Conservation (phyloP, 768 basidiomycete species). For the Coprinopsis sp. region DNA sequence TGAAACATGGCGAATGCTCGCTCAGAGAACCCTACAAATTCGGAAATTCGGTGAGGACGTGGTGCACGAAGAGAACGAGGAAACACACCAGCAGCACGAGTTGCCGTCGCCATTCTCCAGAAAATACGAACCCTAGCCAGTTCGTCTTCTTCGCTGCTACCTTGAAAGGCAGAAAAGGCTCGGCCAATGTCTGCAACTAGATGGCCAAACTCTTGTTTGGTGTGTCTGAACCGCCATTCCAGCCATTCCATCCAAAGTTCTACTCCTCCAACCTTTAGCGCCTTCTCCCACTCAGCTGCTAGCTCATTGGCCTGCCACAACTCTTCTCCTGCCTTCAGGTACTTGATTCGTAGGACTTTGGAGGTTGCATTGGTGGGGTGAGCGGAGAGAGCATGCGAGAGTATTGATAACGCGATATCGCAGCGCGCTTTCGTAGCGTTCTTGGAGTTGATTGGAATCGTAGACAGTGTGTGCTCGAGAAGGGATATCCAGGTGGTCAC, state of each 20-base stretch:
- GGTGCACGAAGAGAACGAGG: neutral
- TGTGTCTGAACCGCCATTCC: constrained; percentile 62
- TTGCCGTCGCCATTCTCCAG: constrained; percentile 63
- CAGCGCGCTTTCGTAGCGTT: constrained; percentile 64
- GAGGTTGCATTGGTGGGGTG: constrained; percentile 50
- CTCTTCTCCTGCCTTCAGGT: constrained; percentile 70
- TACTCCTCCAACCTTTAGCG: constrained; percentile 46
- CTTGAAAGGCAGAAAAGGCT: constrained; percentile 28
- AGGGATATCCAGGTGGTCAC: constrained; percentile 59
- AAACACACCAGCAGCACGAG: constrained; percentile 60
- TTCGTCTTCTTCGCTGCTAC: constrained; percentile 37
- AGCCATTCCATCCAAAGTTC: constrained; percentile 79
- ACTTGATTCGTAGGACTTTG: constrained; percentile 49
- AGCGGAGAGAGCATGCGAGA: constrained; percentile 57
- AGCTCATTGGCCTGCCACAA: constrained; percentile 59
- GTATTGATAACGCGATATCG: constrained; percentile 65
- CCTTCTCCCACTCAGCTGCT: constrained; percentile 64
- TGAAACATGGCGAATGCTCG: constrained; percentile 76
- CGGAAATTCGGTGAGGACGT: constrained; percentile 8
- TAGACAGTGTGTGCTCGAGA: constrained; percentile 57
- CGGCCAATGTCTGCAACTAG: constrained; percentile 49
- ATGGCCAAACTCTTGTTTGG: constrained; percentile 44
- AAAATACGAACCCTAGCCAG: constrained; percentile 54
- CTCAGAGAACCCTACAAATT: constrained; percentile 61
- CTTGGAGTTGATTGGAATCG: constrained; percentile 59